These are phyloP conservation scores for Hanseniaspora singularis DNA, from an alignment of 805 yeast species.

Conservation along the genomic window DNA sequence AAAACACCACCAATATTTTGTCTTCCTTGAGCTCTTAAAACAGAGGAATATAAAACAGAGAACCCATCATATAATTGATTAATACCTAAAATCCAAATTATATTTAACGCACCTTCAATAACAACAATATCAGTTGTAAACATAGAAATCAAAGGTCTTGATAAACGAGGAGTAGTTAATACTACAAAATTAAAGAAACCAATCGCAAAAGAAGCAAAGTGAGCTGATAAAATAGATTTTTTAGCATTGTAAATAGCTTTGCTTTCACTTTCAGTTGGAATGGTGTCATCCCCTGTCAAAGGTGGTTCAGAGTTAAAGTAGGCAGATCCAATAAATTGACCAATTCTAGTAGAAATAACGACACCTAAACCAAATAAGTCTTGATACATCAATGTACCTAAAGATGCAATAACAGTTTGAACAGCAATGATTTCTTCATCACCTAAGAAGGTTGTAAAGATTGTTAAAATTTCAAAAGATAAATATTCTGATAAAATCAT, in stretches of 20 bases:
- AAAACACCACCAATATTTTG: slow-evolving; percentile 62
- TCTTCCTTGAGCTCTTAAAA: slow-evolving; percentile 63
- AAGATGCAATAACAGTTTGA: slow-evolving; percentile 43
- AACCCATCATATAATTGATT: slow-evolving; percentile 60
- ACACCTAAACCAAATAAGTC: slow-evolving; percentile 48
- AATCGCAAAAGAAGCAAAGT: slow-evolving; percentile 28
- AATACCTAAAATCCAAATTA: slow-evolving; percentile 37
- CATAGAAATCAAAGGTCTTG: slow-evolving; percentile 21
- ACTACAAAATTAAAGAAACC: slow-evolving; percentile 34
- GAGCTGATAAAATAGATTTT: slow-evolving; percentile 33
- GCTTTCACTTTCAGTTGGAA: slow-evolving; percentile 1
- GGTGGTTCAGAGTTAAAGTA: slow-evolving; percentile 20
- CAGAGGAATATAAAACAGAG: slow-evolving; percentile 60
- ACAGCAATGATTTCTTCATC: slow-evolving; percentile 41
- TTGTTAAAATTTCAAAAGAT: slow-evolving; percentile 46
- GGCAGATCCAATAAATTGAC: slow-evolving; percentile 40
- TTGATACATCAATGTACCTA: slow-evolving; percentile 42
- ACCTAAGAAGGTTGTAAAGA: slow-evolving; percentile 42
- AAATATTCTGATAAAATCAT: slow-evolving; percentile 47
- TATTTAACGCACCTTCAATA: slow-evolving; percentile 35
- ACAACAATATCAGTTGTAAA: slow-evolving; percentile 57
- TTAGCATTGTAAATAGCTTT: slow-evolving; percentile 23
- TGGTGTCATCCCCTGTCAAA: neutral
- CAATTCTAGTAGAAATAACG: slow-evolving; percentile 44
- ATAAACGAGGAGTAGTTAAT: slow-evolving; percentile 31